Evolutionary conservation across 139 green algal genomes (phyloP), one percentile per base, ranked within the genome.

Genomic region (Microglena sp.): DNA sequence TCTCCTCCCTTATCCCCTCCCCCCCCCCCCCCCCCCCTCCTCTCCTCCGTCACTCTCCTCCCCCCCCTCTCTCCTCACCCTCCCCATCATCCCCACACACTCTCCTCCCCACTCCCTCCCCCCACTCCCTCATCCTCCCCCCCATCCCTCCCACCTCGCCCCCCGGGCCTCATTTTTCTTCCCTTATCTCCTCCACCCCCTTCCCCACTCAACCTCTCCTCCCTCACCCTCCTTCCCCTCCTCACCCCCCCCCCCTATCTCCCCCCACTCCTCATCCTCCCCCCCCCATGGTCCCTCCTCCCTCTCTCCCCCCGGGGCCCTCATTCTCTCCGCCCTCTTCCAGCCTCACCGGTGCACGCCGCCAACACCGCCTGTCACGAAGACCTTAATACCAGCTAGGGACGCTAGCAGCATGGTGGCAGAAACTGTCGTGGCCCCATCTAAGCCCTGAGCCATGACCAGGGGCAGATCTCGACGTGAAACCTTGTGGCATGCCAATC

Each of bases 371-470:
- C 81, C 83, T 2, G 83, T 89, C 0, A 87, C 83, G 70, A 89
- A 89, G 5, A 57, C 60, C n/a, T 43, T 68, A 75, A 97, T 94
- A 55, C 89, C 89, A 2, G 89, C 87, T 11, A 75, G 43, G 4
- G 78, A 64, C 2, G 94, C 92, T 32, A 99, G 81, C 45, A 96
- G 67, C 82, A 95, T 93, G 1, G 94, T 98, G 15, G 87, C 85
- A 0, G 87, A 91, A 7, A 99, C 94, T 1, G 94, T 99, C 5
- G 93, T 99, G 3, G 91, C 88, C 0, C 91, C 93, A 45, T 95
- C 84, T 15, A 67, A 24, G 5, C 40, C 24, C 60, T 67, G 57
- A 22, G 32, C 35, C 33, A 61, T 30, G 3, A 70, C 46, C 22
- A 55, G 32, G 26, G 33, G n/a, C 22, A 55, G 35, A 7, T 64